Evolutionary conservation across 1,139 yeast species (phyloP).

Genomic region (Geotrichum klebahnii): DNA sequence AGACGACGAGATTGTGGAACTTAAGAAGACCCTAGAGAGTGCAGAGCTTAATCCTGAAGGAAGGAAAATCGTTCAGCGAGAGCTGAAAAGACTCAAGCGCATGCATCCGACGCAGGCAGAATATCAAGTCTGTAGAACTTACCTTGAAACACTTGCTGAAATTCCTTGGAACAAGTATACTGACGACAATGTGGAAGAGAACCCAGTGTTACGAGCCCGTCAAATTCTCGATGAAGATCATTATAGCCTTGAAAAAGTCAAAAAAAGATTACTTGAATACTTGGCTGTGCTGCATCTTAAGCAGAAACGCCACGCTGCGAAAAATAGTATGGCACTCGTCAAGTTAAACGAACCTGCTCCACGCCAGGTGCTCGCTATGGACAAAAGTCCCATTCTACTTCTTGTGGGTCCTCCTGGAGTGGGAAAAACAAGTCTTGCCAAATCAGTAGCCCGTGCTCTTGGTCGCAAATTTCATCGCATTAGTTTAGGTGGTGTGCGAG

Average conservation of each 20-base stretch:
- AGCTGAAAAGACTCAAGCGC: conserved; percentile 56
- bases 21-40: conserved; percentile 31
- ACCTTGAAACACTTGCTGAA: conserved; percentile 65
- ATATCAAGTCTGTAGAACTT: conserved; percentile 66
- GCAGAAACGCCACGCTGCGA: conserved; percentile 17
- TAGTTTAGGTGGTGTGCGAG: conserved; percentile 83
- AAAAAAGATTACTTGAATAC: conserved; percentile 75
- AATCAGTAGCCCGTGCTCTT: conserved; percentile 73
- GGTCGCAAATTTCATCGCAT: conserved; percentile 78
- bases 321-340: too few species aligned
- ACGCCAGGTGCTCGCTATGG: conserved; percentile 35
- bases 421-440: conserved; percentile 87
- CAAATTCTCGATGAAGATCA: conserved; percentile 71
- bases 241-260: conserved; percentile 77
- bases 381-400: conserved; percentile 68
- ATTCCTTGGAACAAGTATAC: conserved; percentile 47
- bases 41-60: conserved; percentile 39
- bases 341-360: background rate
- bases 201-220: conserved; percentile 55
- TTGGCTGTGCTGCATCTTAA: conserved; percentile 71
- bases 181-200: conserved; percentile 34
- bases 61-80: conserved; percentile 54
- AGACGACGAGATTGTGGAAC: conserved; percentile 37
- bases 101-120: conserved; percentile 69
- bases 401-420: conserved; percentile 95